Base-by-base conservation (phyloP, 2,329 filamentous ascomycete genomes). In the Trichoderma pleuroti region DNA sequence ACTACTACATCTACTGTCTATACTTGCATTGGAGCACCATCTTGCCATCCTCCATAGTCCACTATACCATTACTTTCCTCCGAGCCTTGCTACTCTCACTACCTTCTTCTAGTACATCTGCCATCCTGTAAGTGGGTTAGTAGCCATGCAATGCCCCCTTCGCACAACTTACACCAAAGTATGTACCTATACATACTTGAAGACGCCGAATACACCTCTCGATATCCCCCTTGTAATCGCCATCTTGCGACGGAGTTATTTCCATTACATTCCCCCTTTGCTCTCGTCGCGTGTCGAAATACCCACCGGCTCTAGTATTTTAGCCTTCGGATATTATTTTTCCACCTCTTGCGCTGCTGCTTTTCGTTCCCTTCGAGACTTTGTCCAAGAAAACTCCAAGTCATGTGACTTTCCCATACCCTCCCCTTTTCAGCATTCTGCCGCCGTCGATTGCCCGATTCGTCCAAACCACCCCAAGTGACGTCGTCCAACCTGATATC, bases 311-410 rank as follows among this genome's bases (percentile, higher is more conserved):
- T 56, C 49, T 56, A 30, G 21, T 16, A 30, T 62, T 62, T 54
- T 54, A 62, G 26, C 42, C 66, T 61, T 69, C 66, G 66, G 66
- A 69, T 62, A 56, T 28, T 60, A 57, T 32, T 62, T 62, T 69
- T 52, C 66, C 66, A 69, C 59, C 56, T 69, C 56, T 69, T 54
- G 66, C 56, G 66, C 66, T 36, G 12, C 57, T 16, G 32, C n/a
- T 42, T 57, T 54, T 54, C 64, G 34, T 28, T 24, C 21, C 24
- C 24, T 39, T 39, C 14, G 14, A 39, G 14, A 36, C 30, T 56
- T n/a, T 56, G 2, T 26, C n/a, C 24, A 54, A 12, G 28, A 21
- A 8, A 62, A 52, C 0, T 18, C 16, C 11, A 14, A 39, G 5
- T 39, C 66, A 61, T 32, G 66, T 69, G 66, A 69, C 39, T 24